A percentile compares a stretch with the other conserved stretches of the same genome.
Conservation (phyloP, 1,139 yeast species). For the Meyerozyma carpophila region DNA sequence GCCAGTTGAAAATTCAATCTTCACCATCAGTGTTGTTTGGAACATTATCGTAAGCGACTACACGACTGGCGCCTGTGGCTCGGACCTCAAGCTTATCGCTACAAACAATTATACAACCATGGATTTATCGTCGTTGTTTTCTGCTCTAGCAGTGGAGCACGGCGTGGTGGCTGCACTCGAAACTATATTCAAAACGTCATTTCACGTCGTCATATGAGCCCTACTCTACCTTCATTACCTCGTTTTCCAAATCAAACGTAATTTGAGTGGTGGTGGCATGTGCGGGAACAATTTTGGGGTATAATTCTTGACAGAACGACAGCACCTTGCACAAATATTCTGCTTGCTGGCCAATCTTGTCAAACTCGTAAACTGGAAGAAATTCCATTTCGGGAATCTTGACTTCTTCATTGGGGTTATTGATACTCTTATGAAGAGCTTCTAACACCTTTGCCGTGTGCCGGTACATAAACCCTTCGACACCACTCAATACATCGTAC, state of each 20-base stretch:
- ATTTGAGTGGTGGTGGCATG: not conserved
- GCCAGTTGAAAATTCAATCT: conserved; percentile 1
- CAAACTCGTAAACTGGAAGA: conserved; percentile 33
- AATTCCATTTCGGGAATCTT: conserved; percentile 17
- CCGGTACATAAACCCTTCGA: conserved; percentile 31
- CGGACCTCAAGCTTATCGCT: conserved; percentile 11
- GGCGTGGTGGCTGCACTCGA: conserved; percentile 23
- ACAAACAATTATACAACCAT: conserved; percentile 5
- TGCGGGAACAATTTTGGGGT: conserved; percentile 4
- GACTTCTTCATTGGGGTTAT: conserved; percentile 4
- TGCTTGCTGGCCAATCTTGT: conserved; percentile 28
- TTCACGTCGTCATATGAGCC: conserved; percentile 9
- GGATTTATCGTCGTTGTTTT: conserved; percentile 13
- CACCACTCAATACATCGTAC: conserved; percentile 33
- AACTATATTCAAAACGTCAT: conserved; percentile 19
- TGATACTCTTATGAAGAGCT: conserved; percentile 5
- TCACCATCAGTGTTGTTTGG: conserved; percentile 19
- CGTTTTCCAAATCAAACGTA: conserved; percentile 24
- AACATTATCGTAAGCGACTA: conserved; percentile 19
- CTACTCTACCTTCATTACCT: conserved; percentile 11
- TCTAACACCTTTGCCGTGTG: conserved; percentile 15
- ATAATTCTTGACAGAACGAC: conserved; percentile 24
- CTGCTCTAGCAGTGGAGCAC: conserved; percentile 16
- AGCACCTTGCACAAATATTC: conserved; percentile 24
- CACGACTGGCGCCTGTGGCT: conserved; percentile 23